Conservation (phyloP, 306 rosid species). For the Oxytropis ochrocephala region DNA sequence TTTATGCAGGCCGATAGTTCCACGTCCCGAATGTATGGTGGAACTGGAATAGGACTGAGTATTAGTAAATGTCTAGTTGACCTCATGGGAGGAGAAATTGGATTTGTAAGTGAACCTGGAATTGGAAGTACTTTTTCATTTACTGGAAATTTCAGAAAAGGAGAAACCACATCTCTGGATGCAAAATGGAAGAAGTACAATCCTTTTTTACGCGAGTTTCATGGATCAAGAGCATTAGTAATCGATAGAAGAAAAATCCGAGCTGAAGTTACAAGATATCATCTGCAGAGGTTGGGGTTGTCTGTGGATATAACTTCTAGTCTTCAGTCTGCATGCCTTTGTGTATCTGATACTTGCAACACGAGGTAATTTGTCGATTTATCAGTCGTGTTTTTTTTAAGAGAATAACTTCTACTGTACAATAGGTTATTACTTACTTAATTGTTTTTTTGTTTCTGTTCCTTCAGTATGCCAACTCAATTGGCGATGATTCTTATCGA, state of each 20-base stretch:
- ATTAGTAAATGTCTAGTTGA: constrained; percentile 81
- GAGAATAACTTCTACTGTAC: background rate
- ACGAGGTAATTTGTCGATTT: constrained; percentile 36
- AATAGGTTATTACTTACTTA: constrained; percentile 9
- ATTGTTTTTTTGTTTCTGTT: constrained; percentile 10
- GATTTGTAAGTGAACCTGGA: constrained; percentile 80
- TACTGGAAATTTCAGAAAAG: constrained; percentile 63
- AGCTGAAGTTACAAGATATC: constrained; percentile 76
- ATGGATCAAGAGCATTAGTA: constrained; percentile 65
- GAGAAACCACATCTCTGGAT: constrained; percentile 40
- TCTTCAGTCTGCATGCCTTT: constrained; percentile 46
- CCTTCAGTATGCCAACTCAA: constrained; percentile 32
- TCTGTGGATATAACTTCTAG: constrained; percentile 50
- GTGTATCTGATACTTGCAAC: constrained; percentile 40
- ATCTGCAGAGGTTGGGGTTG: constrained; percentile 77
- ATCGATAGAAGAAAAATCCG: constrained; percentile 62
- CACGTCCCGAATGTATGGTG: constrained; percentile 88
- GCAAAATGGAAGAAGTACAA: constrained; percentile 44
- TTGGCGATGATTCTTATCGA: constrained; percentile 71
- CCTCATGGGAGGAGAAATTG: constrained; percentile 96
- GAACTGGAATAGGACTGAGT: constrained; percentile 97
- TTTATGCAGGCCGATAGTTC: constrained; percentile 99
- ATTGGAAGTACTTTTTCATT: constrained; percentile 88
- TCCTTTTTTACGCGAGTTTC: constrained; percentile 40
- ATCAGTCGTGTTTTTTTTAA: background rate